Conservation (phyloP, 305 asterid species). For the Caryopteris hybrid region DNA sequence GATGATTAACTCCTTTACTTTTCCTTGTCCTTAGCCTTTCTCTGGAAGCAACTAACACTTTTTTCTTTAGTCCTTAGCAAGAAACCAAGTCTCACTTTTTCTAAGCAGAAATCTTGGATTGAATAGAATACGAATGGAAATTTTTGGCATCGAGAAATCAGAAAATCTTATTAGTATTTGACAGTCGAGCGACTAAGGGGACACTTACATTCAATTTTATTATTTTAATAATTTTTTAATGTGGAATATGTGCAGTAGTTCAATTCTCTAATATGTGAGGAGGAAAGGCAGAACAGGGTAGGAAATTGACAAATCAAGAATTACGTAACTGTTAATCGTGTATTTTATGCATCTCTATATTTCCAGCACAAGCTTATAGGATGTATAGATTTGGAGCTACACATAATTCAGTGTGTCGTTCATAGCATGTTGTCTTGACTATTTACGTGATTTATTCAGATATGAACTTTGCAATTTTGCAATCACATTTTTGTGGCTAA, state of each 20-base stretch:
- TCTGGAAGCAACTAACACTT: conserved; percentile 26
- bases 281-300: background rate
- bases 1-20: conserved; percentile 22
- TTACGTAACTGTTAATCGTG: background rate
- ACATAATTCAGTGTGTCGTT: background rate
- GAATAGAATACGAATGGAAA: background rate
- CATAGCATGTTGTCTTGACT: background rate
- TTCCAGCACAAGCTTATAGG: background rate
- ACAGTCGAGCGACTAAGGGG: background rate
- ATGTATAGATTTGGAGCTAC: background rate
- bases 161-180: background rate
- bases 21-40: conserved; percentile 17
- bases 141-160: background rate
- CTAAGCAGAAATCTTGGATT: background rate
- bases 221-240: no score
- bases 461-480: background rate
- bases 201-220: no score
- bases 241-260: background rate
- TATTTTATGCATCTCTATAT: background rate
- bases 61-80: conserved; percentile 20
- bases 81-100: conserved; percentile 7
- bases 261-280: no score
- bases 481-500: background rate
- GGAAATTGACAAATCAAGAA: background rate
- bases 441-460: background rate